Evolutionary conservation across 305 asterid genomes (phyloP), one percentile per base, ranked within the genome.

Genomic region (Fraxinus platypoda): DNA sequence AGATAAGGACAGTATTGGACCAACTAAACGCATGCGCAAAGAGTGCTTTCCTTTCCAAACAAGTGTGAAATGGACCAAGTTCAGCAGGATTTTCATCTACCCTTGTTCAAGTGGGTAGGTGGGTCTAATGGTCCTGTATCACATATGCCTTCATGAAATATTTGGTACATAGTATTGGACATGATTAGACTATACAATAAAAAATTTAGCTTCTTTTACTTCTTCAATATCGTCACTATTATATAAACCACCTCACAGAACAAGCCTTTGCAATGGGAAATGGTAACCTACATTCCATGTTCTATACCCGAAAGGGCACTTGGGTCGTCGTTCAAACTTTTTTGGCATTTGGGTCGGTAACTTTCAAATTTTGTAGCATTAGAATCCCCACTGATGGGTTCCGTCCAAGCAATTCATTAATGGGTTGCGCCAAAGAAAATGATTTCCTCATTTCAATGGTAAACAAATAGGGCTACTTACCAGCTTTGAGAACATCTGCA

Each of bases 401-500:
- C 25, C 26, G 26, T 57, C 66, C 66, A 57, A 57, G 66, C 66
- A 57, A 19, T 57, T 57, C 26, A n/a, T 57, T 57, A 57, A 57
- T 57, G 25, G 66, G 66, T 57, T 7, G 38, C 28, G 52, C 41
- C 35, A 2, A 23, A 25, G 28, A n/a, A n/a, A 62, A 78, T 54
- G 2, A 66, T 79, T 71, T n/a, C 25, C n/a, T 23, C 46, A 30
- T 70, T 70, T 30, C 38, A 30, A 21, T 23, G 54, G 59, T 78
- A 78, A 78, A 64, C 41, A 59, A 71, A 38, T 77, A 64, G 33
- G 26, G 25, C 6, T 2, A 26, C 9, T 23, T 80, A 91, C 98
- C 97, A 74, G 98, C 97, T 90, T 89, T 88, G 26, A 93, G 95
- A 59, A 88, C 95, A 76, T 82, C 86, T 11, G 92, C 94, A 26